Evolutionary conservation across 148 eudicot genomes (phyloP), one percentile per base, ranked within the genome.

Genomic region (Talinum fruticosum): DNA sequence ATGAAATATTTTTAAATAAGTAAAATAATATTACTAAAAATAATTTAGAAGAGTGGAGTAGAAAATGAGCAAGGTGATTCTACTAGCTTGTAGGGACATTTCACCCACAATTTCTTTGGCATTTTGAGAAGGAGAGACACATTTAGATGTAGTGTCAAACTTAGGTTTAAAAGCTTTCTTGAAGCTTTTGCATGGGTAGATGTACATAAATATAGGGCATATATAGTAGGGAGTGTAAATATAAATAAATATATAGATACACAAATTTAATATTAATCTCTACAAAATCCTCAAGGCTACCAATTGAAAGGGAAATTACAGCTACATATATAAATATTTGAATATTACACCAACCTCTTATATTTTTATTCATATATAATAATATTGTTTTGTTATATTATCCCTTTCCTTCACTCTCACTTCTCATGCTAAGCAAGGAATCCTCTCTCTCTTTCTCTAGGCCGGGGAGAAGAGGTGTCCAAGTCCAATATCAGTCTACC

Each of bases 71-170:
- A 69, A 77, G 74, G 23, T 26, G 74, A 70, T 59, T 53, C 66
- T 69, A 49, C 18, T 7, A 6, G 2, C 54, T 51, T 2, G 44
- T 67, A 67, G 71, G 69, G 80, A 78, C 80, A 28, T 78, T 78
- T 59, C 23, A 71, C 80, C 75, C 59, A 8, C 36, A 10, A 12
- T 24, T 33, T 34, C 21, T 32, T 51, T 33, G 35, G 28, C 26
- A 13, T 7, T 26, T 8, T 10, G 30, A 62, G 30, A 26, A 26
- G 26, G 37, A 26, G 54, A 61, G 62, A 10, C 2, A 10, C 0
- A 33, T 78, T 74, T 83, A 86, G 87, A 78, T 84, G 80, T 78
- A 73, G 79, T 82, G 90, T 85, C 89, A 86, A 86, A 76, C 81
- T 29, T 84, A 72, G 5, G n/a, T n/a, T n/a, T 1, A 57, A 5